Conservation (phyloP, 148 eudicot species). For the Polygonum aviculare region DNA sequence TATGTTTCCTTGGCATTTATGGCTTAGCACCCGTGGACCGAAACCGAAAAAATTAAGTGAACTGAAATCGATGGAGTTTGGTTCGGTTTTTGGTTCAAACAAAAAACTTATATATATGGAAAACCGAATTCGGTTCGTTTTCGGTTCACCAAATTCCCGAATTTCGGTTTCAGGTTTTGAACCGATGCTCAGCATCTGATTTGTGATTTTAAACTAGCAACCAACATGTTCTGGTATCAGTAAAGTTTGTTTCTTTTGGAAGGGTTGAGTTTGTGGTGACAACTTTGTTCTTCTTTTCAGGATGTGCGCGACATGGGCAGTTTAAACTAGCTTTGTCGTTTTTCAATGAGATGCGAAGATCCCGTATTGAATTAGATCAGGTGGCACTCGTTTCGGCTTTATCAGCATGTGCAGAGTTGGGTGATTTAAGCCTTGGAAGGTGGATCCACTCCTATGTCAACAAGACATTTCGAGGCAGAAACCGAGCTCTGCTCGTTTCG, state of each 20-base stretch:
- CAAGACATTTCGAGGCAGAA: constrained; percentile 12
- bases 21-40: too few species aligned
- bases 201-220: not conserved
- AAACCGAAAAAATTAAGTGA: too few species aligned
- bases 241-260: not conserved
- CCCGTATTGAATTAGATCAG: constrained; percentile 37
- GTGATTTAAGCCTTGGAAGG: constrained; percentile 46
- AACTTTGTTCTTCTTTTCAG: constrained; percentile 11
- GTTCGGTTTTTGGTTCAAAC: too few species aligned
- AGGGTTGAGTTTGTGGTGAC: not conserved
- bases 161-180: too few species aligned
- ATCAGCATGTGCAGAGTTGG: constrained; percentile 59
- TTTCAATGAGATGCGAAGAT: constrained; percentile 37
- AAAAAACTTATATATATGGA: too few species aligned
- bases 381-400: constrained; percentile 40
- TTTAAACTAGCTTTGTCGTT: constrained; percentile 32
- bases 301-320: constrained; percentile 41
- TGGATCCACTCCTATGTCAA: constrained; percentile 46
- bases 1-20: not conserved
- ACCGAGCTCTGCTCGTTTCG: constrained; percentile 13
- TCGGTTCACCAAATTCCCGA: too few species aligned
- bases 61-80: too few species aligned
- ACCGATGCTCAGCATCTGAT: not conserved
- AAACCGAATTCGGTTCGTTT: too few species aligned
- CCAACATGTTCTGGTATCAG: not conserved